Evolutionary conservation across 176 grass and related monocot genomes (phyloP).

Genomic region (Avena eriantha): DNA sequence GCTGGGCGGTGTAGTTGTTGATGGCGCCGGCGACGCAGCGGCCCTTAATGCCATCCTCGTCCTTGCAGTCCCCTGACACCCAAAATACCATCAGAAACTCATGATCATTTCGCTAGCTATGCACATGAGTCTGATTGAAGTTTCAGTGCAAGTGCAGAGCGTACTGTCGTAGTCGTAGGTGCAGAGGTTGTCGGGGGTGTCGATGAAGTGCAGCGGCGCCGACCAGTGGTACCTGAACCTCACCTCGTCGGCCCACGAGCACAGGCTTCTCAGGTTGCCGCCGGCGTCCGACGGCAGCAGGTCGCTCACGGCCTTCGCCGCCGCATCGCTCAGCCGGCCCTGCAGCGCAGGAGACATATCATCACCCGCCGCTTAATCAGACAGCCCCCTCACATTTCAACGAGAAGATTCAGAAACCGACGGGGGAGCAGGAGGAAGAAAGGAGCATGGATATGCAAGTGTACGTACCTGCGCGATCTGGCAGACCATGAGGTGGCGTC

Average conservation of each 20-base stretch:
- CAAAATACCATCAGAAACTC: background rate
- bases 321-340: constrained; percentile 40
- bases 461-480: constrained; percentile 67
- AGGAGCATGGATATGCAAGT: background rate
- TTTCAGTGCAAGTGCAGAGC: background rate
- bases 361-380: too few relatives aligned
- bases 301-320: constrained; percentile 49
- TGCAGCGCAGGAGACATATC: background rate
- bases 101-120: background rate
- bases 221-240: constrained; percentile 59
- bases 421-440: background rate
- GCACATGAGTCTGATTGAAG: background rate
- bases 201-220: constrained; percentile 61
- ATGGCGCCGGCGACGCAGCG: constrained; percentile 75
- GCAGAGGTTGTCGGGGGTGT: constrained; percentile 66
- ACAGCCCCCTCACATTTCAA: background rate
- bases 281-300: constrained; percentile 62
- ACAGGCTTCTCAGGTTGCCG: constrained; percentile 60
- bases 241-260: constrained; percentile 61
- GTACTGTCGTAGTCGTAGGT: constrained; percentile 60
- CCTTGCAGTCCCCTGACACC: constrained; percentile 65
- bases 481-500: constrained; percentile 62
- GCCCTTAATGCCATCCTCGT: constrained; percentile 54
- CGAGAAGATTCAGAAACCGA: background rate
- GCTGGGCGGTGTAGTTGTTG: constrained; percentile 72